Percentiles rank a stretch among this genome's conserved stretches.
Evolutionary conservation across 2,329 filamentous ascomycete species (phyloP).

Genomic region (Fusarium vanettenii): DNA sequence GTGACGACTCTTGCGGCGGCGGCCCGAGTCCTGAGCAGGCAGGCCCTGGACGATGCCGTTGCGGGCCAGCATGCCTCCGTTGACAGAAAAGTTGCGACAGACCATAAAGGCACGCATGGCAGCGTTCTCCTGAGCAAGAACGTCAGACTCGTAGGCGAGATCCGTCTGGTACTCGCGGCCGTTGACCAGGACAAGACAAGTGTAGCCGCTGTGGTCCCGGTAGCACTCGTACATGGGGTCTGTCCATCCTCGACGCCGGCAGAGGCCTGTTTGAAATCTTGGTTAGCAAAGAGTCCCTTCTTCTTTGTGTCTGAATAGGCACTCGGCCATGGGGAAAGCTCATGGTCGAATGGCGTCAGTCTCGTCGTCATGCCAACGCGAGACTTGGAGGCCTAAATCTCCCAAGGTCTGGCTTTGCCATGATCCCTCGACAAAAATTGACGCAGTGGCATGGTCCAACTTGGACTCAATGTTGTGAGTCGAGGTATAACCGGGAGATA

Average conservation of each 20-base stretch:
- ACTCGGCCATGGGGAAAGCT: not conserved
- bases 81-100: slow-evolving; percentile 96
- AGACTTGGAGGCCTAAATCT: not conserved
- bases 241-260: slow-evolving; percentile 92
- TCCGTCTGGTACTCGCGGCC: slow-evolving; percentile 97
- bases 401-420: not conserved
- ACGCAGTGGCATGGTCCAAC: not conserved
- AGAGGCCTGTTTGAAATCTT: slow-evolving; percentile 75
- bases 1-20: slow-evolving; percentile 64
- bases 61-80: slow-evolving; percentile 87
- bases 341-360: not conserved
- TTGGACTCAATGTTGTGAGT: not conserved
- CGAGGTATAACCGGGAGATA: slow-evolving; percentile 2
- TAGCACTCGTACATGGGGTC: slow-evolving; percentile 91
- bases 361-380: not conserved
- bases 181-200: slow-evolving; percentile 93
- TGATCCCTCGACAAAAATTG: not conserved
- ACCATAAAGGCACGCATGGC: slow-evolving; percentile 98
- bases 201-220: slow-evolving; percentile 79
- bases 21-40: slow-evolving; percentile 64
- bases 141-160: slow-evolving; percentile 82
- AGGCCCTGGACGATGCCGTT: slow-evolving; percentile 77
- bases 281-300: slow-evolving; percentile 48
- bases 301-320: not conserved
- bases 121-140: slow-evolving; percentile 89